Conservation (phyloP, 768 basidiomycete species). For the Paxillus ammoniavirescens region DNA sequence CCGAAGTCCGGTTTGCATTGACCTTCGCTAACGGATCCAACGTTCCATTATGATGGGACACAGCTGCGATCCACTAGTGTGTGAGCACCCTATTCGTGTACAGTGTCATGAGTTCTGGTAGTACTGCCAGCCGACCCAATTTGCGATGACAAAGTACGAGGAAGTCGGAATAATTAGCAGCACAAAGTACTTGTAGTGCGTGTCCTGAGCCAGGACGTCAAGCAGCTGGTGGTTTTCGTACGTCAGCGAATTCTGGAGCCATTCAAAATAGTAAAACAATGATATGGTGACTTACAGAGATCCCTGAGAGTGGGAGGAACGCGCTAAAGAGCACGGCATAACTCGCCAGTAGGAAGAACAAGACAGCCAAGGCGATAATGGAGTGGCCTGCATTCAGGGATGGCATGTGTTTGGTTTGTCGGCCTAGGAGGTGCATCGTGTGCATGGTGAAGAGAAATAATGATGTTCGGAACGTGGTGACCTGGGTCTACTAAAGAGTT, state of each 20-base stretch:
- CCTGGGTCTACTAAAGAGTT: no score
- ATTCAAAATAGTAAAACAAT: background rate
- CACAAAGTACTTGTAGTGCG: conserved; percentile 87
- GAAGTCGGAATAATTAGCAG: conserved; percentile 78
- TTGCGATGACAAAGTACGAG: conserved; percentile 91
- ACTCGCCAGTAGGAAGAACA: conserved; percentile 56
- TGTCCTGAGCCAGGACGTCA: conserved; percentile 64
- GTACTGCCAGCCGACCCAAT: conserved; percentile 99
- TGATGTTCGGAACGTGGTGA: no score
- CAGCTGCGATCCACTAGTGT: background rate
- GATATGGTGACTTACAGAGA: conserved; percentile 42
- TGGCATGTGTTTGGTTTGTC: conserved; percentile 23
- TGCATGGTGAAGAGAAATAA: conserved; percentile 5
- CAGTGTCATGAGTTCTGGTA: conserved; percentile 77
- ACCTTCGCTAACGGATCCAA: conserved; percentile 6
- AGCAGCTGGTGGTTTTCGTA: conserved; percentile 47
- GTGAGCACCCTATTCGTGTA: conserved; percentile 7
- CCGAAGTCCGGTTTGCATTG: conserved; percentile 11
- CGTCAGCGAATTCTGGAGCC: conserved; percentile 14
- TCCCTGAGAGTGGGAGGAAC: conserved; percentile 52
- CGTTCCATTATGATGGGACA: background rate
- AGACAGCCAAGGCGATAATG: conserved; percentile 42
- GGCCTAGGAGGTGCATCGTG: conserved; percentile 10
- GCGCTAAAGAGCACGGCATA: conserved; percentile 68
- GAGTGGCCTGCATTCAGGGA: conserved; percentile 42